Evolutionary conservation across 2,329 filamentous ascomycete genomes (phyloP).

Genomic region (Akanthomyces uredinophilus): DNA sequence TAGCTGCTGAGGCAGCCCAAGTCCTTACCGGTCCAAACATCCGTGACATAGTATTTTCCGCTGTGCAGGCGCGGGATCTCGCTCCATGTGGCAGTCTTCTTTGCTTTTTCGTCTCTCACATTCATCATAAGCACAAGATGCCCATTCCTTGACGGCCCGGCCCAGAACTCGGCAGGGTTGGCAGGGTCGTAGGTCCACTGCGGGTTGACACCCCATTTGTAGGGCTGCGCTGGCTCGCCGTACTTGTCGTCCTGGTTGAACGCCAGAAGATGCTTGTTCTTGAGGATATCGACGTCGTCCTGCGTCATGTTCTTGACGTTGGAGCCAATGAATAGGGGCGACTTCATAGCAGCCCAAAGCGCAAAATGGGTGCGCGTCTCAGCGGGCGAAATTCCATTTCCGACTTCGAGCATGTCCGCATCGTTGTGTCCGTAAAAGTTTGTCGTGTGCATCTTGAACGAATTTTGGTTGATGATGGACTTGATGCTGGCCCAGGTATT

Average conservation of each 20-base stretch:
- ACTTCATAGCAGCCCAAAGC: constrained; percentile 47
- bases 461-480: constrained; percentile 44
- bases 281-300: constrained; percentile 35
- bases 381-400: constrained; percentile 41
- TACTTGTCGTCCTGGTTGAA: constrained; percentile 43
- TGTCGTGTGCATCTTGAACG: constrained; percentile 38
- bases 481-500: constrained; percentile 30
- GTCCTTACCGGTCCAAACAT: constrained; percentile 42
- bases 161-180: constrained; percentile 46
- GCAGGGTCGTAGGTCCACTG: constrained; percentile 45
- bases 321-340: constrained; percentile 45
- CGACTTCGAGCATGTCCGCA: constrained; percentile 46
- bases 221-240: constrained; percentile 39
- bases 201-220: constrained; percentile 44
- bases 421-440: constrained; percentile 48
- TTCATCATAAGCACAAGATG: constrained; percentile 46
- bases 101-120: constrained; percentile 27
- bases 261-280: constrained; percentile 34
- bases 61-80: constrained; percentile 38
- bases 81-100: constrained; percentile 33
- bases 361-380: constrained; percentile 47
- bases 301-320: constrained; percentile 31
- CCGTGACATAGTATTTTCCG: constrained; percentile 33
- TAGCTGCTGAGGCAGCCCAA: constrained; percentile 31
- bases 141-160: constrained; percentile 36